Conservation (phyloP, 2,329 filamentous ascomycete species). For the Drechslerella dactyloides region DNA sequence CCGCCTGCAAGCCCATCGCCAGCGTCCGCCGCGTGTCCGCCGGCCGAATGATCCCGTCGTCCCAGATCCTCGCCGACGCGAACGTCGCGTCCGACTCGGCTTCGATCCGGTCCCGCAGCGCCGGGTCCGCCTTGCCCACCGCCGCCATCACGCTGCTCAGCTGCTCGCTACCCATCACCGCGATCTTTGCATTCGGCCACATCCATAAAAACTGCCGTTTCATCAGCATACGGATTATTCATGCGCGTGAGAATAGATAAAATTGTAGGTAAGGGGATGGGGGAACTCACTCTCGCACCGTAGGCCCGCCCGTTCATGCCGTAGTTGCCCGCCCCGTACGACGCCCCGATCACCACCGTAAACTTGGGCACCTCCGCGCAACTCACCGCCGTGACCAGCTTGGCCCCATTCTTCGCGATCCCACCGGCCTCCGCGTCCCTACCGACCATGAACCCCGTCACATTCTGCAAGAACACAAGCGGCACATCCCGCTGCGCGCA, state of each 20-base stretch:
- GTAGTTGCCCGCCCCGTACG: constrained; percentile 73
- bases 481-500: constrained; percentile 89
- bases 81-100: constrained; percentile 86
- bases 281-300: constrained; percentile 50
- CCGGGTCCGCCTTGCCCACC: constrained; percentile 83
- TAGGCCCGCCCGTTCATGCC: constrained; percentile 98
- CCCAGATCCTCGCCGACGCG: constrained; percentile 88
- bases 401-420: constrained; percentile 97
- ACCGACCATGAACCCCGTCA: constrained; percentile 98
- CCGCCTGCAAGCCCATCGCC: constrained; percentile 73
- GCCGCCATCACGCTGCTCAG: constrained; percentile 91
- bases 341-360: constrained; percentile 83
- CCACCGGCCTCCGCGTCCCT: constrained; percentile 88
- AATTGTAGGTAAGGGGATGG: neutral
- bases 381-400: constrained; percentile 92
- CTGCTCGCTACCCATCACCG: constrained; percentile 93
- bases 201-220: constrained; percentile 70
- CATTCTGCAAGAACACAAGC: constrained; percentile 93
- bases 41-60: constrained; percentile 80
- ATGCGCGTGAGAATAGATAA: neutral
- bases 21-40: constrained; percentile 76
- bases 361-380: constrained; percentile 96
- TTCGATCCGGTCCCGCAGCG: constrained; percentile 83
- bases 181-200: constrained; percentile 96
- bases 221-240: constrained; percentile 4